A percentile compares a stretch with the other conserved stretches of the same genome.
These are phyloP conservation scores for Stagonosporopsis vannaccii DNA, from an alignment of 2,329 filamentous ascomycete genomes.

Conservation along the genomic window DNA sequence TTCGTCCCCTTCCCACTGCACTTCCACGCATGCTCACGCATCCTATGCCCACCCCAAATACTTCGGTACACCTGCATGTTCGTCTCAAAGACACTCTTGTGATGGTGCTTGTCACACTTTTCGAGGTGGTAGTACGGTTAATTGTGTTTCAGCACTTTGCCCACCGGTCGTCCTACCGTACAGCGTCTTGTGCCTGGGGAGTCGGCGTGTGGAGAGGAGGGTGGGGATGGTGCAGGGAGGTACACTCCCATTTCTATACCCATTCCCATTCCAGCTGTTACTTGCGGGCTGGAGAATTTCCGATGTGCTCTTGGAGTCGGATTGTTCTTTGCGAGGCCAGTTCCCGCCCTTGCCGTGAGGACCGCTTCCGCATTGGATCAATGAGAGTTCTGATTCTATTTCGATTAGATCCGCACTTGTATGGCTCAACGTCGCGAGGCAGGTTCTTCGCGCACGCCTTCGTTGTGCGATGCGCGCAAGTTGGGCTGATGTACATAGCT, in stretches of 20 bases:
- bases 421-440: no score
- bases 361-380: neutral
- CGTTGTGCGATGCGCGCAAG: neutral
- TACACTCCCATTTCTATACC: no score
- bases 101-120: neutral
- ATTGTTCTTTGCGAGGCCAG: neutral
- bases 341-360: neutral
- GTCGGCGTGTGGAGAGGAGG: neutral
- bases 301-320: neutral
- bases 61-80: neutral
- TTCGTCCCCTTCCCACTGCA: neutral
- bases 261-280: neutral
- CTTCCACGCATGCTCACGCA: neutral
- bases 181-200: neutral
- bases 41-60: neutral
- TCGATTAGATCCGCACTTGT: neutral
- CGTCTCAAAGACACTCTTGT: neutral
- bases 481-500: neutral
- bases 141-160: neutral
- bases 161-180: neutral
- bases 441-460: neutral
- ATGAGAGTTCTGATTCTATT: neutral
- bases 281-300: no score
- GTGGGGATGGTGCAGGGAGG: neutral
- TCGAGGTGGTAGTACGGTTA: neutral